Evolutionary conservation across 164 flowering plant genomes (phyloP), one percentile per base, ranked within the genome.

Genomic region (Kingdonia uniflora): DNA sequence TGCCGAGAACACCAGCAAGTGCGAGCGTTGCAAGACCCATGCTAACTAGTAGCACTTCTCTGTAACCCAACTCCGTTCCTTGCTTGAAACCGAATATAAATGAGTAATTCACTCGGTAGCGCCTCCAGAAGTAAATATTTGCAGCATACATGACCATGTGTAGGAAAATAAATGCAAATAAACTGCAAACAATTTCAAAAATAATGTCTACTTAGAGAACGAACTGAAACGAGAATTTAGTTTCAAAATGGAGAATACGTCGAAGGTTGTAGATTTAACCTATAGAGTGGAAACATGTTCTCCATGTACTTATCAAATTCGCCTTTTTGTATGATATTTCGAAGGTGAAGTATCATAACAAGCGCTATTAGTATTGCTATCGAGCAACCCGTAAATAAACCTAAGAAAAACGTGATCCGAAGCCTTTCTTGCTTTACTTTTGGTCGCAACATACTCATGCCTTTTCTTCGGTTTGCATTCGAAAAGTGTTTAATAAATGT

Each of bases 51-150:
- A 76, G 51, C 42, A 84, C 81, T 53, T 79, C 76, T 59, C 75
- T 56, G 51, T 77, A 79, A 7, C 83, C 79, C 38, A 80, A 46
- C 42, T 79, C 85, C 0, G 79, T 74, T 22, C 91, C 83, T 60
- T 61, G 69, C 59, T 80, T 84, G 77, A 79, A 79, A 7, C 87
- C 87, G 59, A 84, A 79, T 62, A 84, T 84, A 67, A 84, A 80
- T 5, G 83, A 48, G 51, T 79, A 76, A 61, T 84, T 84, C 40
- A 84, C 76, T 42, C 75, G 65, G 58, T 72, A 84, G 11, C 69
- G 64, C 66, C 64, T 79, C 91, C 91, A 84, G 29, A 55, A 75
- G 71, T 61, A 83, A 67, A 80, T 66, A 19, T 79, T 77, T 19
- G 35, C 71, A 56, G 76, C 80, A 42, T 75, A 80, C 84, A 78